phyloP scores from a whole-genome alignment of 495 filamentous ascomycete genomes.

The Penicillium flavigenum region DNA sequence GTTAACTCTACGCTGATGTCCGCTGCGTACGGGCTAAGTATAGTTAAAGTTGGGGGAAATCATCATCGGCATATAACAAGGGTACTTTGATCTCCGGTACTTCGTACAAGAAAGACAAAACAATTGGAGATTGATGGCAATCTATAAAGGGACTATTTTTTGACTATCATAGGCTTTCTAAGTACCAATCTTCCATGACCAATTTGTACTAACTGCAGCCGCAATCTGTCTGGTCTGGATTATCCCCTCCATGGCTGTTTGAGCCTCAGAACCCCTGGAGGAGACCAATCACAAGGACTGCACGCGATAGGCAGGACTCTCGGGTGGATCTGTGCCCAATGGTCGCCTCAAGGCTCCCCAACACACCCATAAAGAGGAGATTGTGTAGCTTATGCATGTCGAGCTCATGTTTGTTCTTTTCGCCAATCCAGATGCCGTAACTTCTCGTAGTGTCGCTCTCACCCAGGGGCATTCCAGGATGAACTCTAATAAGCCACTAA shows the following conservation, averaged over 20 bases:
- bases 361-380: not conserved
- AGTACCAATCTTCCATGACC: not conserved
- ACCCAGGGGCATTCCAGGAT: slow-evolving; percentile 15
- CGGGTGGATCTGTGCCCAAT: slow-evolving; percentile 17
- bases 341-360: not conserved
- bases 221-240: not conserved
- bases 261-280: slow-evolving; percentile 7
- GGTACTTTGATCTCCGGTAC: not conserved
- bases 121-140: not conserved
- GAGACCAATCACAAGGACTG: slow-evolving; percentile 7
- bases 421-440: not conserved
- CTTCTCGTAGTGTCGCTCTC: not conserved
- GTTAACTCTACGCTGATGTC: not conserved
- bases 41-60: not conserved
- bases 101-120: not conserved
- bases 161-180: no score
- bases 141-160: not conserved
- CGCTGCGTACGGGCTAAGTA: not conserved
- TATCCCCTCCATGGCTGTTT: not conserved
- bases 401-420: not conserved
- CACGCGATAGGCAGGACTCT: slow-evolving; percentile 9
- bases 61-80: not conserved
- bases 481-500: slow-evolving; percentile 17
- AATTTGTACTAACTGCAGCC: not conserved
- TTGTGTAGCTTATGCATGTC: not conserved